A percentile compares a stretch with the other conserved stretches of the same genome.
Conservation (phyloP, 2,329 filamentous ascomycete genomes). For the Fusarium vanettenii region DNA sequence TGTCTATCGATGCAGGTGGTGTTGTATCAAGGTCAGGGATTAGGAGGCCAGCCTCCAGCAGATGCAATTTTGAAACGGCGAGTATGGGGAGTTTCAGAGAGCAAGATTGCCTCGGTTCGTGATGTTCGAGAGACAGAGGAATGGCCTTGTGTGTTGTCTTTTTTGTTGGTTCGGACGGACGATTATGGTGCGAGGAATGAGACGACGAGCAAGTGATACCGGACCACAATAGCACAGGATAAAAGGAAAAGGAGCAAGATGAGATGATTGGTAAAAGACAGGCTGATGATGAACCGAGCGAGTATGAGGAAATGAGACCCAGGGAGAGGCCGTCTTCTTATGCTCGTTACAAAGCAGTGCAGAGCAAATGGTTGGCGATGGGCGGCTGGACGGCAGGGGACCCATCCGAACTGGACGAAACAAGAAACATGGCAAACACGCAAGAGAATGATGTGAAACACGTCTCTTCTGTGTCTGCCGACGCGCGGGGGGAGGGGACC, state of each 20-base stretch:
- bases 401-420: slow-evolving; percentile 37
- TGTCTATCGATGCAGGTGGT: slow-evolving; percentile 24
- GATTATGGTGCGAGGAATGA: neutral
- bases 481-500: slow-evolving; percentile 12
- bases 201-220: slow-evolving; percentile 31
- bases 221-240: slow-evolving; percentile 27
- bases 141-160: slow-evolving; percentile 32
- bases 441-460: slow-evolving; percentile 39
- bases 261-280: slow-evolving; percentile 43
- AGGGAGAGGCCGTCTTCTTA: slow-evolving; percentile 46
- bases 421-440: slow-evolving; percentile 40
- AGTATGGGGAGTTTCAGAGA: slow-evolving; percentile 15
- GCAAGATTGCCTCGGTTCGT: slow-evolving; percentile 4
- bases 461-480: slow-evolving; percentile 2
- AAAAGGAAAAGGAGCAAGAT: slow-evolving; percentile 5
- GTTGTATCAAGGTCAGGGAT: slow-evolving; percentile 24
- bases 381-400: slow-evolving; percentile 32
- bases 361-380: slow-evolving; percentile 40
- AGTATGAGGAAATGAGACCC: slow-evolving; percentile 32
- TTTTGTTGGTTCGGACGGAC: slow-evolving; percentile 20
- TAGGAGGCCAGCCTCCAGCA: slow-evolving; percentile 42
- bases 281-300: slow-evolving; percentile 34
- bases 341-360: slow-evolving; percentile 24
- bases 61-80: slow-evolving; percentile 20
- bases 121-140: slow-evolving; percentile 9